phyloP scores from a whole-genome alignment of 2,329 filamentous ascomycete species.

The Colletotrichum neosansevieriae region DNA sequence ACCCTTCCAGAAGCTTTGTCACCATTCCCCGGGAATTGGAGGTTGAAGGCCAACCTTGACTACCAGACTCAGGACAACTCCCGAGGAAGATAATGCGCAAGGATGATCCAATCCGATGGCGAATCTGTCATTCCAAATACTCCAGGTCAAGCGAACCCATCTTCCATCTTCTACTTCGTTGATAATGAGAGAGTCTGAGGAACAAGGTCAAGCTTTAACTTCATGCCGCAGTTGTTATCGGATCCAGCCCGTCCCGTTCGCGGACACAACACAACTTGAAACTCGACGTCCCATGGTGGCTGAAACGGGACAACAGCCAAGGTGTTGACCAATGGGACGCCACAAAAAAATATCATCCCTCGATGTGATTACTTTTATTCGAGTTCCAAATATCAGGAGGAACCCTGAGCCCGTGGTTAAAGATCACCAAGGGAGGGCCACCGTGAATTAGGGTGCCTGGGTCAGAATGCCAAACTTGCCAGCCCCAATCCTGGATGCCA shows the following conservation, averaged over 20 bases:
- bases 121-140: conserved; percentile 32
- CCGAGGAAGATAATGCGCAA: conserved; percentile 12
- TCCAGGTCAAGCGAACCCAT: background rate
- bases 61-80: background rate
- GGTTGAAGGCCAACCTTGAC: conserved; percentile 1
- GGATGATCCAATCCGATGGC: background rate
- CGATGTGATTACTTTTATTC: background rate
- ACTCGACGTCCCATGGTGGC: conserved; percentile 40
- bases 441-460: conserved; percentile 21
- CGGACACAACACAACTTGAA: conserved; percentile 44
- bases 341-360: background rate
- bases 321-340: conserved; percentile 14
- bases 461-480: conserved; percentile 21
- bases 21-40: background rate
- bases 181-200: background rate
- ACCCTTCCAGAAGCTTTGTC: conserved; percentile 13
- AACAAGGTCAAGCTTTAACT: conserved; percentile 34
- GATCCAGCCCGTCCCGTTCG: conserved; percentile 46
- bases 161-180: background rate
- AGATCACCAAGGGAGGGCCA: conserved; percentile 20
- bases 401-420: conserved; percentile 28
- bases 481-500: conserved; percentile 15
- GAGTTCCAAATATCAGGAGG: conserved; percentile 11
- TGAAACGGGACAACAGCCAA: conserved; percentile 43
- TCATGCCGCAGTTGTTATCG: conserved; percentile 37